phyloP scores from a whole-genome alignment of 2,329 filamentous ascomycete species.

The Monilinia fructicola region DNA sequence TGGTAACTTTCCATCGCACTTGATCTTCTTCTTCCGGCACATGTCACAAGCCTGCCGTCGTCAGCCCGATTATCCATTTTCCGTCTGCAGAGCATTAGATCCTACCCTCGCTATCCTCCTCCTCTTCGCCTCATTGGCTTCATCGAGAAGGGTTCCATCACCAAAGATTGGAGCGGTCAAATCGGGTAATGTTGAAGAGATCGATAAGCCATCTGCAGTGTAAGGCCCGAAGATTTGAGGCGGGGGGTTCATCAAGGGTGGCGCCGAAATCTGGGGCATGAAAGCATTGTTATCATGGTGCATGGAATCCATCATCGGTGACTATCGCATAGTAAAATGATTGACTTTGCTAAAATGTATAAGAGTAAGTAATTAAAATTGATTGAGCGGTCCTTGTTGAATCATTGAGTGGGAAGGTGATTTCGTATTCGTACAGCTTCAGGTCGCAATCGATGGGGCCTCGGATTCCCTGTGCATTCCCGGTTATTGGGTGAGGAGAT shows the following conservation, averaged over 20 bases:
- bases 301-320: constrained; percentile 29
- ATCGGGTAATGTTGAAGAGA: constrained; percentile 56
- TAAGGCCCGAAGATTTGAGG: constrained; percentile 70
- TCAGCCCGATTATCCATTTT: constrained; percentile 25
- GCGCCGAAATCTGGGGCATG: constrained; percentile 59
- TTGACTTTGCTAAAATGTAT: background rate
- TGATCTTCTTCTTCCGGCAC: constrained; percentile 97
- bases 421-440: constrained; percentile 22
- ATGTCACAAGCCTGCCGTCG: constrained; percentile 56
- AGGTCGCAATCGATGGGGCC: background rate
- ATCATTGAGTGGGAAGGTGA: background rate
- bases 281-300: constrained; percentile 35
- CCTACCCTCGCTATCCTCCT: constrained; percentile 62
- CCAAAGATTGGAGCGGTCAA: constrained; percentile 62
- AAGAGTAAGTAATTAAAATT: background rate
- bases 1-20: constrained; percentile 94
- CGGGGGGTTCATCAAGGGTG: constrained; percentile 63
- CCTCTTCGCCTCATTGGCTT: constrained; percentile 73
- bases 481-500: background rate
- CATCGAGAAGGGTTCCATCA: constrained; percentile 57
- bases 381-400: background rate
- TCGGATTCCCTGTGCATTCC: constrained; percentile 1
- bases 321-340: constrained; percentile 25
- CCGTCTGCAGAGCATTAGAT: constrained; percentile 23
- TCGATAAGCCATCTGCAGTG: constrained; percentile 57